Evolutionary conservation across 2,329 filamentous ascomycete genomes (phyloP).

Genomic region (Pseudocercospora pini-densiflorae): DNA sequence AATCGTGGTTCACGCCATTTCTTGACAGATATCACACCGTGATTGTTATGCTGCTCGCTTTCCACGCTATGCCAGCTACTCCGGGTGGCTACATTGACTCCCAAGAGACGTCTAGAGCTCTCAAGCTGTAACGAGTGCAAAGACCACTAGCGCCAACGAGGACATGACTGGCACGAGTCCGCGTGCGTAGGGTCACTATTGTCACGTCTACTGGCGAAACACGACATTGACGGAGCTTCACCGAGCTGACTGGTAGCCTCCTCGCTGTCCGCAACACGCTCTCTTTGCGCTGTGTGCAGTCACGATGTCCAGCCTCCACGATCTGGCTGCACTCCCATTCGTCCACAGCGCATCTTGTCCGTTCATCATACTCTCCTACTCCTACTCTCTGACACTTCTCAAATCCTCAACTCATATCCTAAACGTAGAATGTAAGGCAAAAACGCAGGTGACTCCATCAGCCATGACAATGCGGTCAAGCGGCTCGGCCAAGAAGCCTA

Average conservation of each 20-base stretch:
- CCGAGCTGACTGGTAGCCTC: not conserved
- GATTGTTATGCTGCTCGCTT: not conserved
- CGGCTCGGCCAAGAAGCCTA: conserved; percentile 32
- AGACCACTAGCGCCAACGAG: not conserved
- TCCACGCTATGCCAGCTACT: not conserved
- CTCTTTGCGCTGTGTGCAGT: not conserved
- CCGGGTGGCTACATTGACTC: not conserved
- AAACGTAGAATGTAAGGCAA: conserved; percentile 30
- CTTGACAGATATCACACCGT: not conserved
- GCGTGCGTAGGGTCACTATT: not conserved
- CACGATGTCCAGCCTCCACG: not conserved
- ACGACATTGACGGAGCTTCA: not conserved
- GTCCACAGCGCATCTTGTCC: not conserved
- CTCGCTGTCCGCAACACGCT: not conserved
- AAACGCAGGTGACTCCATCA: conserved; percentile 35
- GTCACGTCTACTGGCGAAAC: not conserved
- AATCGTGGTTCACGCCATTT: conserved; percentile 18
- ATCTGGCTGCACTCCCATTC: not conserved
- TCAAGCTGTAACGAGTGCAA: not conserved
- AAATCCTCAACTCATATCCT: not conserved
- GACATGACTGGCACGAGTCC: not conserved
- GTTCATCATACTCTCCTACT: not conserved
- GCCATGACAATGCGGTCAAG: conserved; percentile 26
- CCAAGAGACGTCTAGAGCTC: not conserved
- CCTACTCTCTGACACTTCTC: not conserved